Base-by-base conservation (phyloP, 192 early-diverging fungal species). In the Backusella tuberculispora region DNA sequence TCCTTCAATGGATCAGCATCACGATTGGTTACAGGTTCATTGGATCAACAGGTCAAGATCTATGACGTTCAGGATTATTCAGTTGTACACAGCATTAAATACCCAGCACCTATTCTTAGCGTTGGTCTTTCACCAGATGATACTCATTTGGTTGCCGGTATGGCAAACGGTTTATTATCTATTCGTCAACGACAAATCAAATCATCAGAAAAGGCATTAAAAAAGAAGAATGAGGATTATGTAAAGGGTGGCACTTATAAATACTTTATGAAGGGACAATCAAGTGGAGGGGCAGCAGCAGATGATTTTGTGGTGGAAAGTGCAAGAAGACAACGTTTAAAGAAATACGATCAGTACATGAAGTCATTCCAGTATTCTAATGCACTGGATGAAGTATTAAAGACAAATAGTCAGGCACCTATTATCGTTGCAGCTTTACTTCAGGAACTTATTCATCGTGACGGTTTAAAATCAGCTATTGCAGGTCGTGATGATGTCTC, bases 41-140 rank as follows among this genome's bases (percentile, higher is more conserved):
- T 98, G 66, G 98, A 99, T 84, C 96, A 96, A 71, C 96, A 98
- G 67, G 93, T 99, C 80, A 98, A 99, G 88, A 81, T 98, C 42
- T 97, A 97, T 78, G 90, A 95, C 76, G 85, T 97, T 66, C 85
- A 89, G 76, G 90, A 91, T 76, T 98, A 92, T 85, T 91, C 93
- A 81, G 92, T 98, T 70, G 88, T 92, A 19, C 92, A 95, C 84
- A 94, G 86, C 74, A 80, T 94, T 66, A 96, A 92, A 80, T 97
- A 98, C 79, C 92, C 95, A 19, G 92, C 94, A 43, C 96, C 98
- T 1, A 88, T 99, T 29, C 86, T 96, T 74, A 93, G 92, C 81
- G 83, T 98, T 70, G 96, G 87, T n/a, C 83, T 98, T 47, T 97
- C 95, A 42, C 91, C 96, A 17, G 90, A 96, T 77, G 93, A 96